A percentile compares a stretch with the other conserved stretches of the same genome.
phyloP scores from a whole-genome alignment of 2,329 filamentous ascomycete genomes.

The Colletotrichum tabaci region DNA sequence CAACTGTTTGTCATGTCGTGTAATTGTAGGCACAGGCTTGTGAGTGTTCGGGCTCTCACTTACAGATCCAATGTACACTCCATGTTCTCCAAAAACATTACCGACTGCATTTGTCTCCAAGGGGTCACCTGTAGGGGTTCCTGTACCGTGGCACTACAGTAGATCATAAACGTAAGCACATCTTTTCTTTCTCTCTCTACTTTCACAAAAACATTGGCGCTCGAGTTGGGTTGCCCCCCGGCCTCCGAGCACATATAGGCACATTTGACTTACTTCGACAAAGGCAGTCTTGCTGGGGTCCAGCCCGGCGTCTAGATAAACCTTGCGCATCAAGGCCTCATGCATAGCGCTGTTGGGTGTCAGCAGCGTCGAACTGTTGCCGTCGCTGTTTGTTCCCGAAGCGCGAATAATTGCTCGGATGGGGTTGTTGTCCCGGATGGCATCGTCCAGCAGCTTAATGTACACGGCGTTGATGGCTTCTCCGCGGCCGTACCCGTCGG shows the following conservation, averaged over 20 bases:
- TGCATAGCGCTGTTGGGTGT: slow-evolving; percentile 56
- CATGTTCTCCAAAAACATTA: slow-evolving; percentile 46
- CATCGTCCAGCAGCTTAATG: slow-evolving; percentile 58
- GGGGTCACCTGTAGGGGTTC: slow-evolving; percentile 63
- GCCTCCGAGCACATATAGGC: no score
- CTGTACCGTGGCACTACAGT: slow-evolving; percentile 54
- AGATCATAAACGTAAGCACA: slow-evolving; percentile 37
- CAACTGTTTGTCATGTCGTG: no score
- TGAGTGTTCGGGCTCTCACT: no score
- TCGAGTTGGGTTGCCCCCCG: no score
- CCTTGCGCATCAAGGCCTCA: slow-evolving; percentile 45
- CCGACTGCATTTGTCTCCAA: slow-evolving; percentile 53
- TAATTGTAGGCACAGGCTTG: no score
- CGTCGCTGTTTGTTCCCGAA: slow-evolving; percentile 52
- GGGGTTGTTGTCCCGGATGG: slow-evolving; percentile 57
- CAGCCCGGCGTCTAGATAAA: not conserved
- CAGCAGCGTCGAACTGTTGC: slow-evolving; percentile 53
- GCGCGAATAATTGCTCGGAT: slow-evolving; percentile 51
- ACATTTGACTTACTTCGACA: slow-evolving; percentile 1
- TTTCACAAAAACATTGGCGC: no score
- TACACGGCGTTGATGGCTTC: slow-evolving; percentile 58
- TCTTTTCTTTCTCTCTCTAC: slow-evolving; percentile 44
- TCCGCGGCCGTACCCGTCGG: slow-evolving; percentile 60
- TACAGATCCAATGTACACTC: slow-evolving; percentile 47
- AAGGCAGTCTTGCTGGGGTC: slow-evolving; percentile 2